Evolutionary conservation across 164 flowering plant species (phyloP), one percentile per base, ranked within the genome.

Genomic region (Sedum album): DNA sequence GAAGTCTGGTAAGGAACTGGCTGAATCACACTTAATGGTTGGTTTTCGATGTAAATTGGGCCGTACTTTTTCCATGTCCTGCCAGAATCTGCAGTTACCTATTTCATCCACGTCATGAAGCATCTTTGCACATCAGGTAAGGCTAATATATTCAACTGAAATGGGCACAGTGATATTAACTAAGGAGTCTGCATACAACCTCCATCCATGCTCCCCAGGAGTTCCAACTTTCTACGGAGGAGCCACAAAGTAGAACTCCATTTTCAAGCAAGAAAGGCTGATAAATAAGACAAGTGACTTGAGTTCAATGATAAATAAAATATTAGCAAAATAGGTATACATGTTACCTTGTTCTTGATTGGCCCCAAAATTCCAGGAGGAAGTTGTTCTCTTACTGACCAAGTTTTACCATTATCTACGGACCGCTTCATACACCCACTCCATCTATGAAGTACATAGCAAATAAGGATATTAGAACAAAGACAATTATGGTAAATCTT

Each of bases 181-280:
- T 55, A 26, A 21, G 66, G 23, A 51, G 44, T 53, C 51, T 18
- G n/a, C 48, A 30, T 48, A 70, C 62, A 75, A 93, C 96, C 96
- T 93, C 98, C 73, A 89, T 73, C 97, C 97, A 91, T 73, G 98
- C 84, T 1, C 98, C 98, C 98, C 96, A 93, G 21, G 98, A 88
- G 74, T 93, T 93, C 98, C 98, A 93, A 73, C 98, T 93, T 77
- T 91, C 94, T 25, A 93, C 96, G 57, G 97, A 93, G 26, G 97
- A 91, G 73, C 98, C 97, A 80, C 98, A 91, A 4, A 89, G 82
- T 80, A 93, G 70, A 60, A 70, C 51, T 42, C 94, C 94, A 79
- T 86, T 83, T 65, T 86, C 85, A 70, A 91, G 82, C 82, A 93
- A 73, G 60, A 91, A 79, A 31, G 98, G 98, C 98, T 93, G 83